These are phyloP conservation scores for Penicillium antarcticum DNA, from an alignment of 495 filamentous ascomycete species.

Conservation along the genomic window DNA sequence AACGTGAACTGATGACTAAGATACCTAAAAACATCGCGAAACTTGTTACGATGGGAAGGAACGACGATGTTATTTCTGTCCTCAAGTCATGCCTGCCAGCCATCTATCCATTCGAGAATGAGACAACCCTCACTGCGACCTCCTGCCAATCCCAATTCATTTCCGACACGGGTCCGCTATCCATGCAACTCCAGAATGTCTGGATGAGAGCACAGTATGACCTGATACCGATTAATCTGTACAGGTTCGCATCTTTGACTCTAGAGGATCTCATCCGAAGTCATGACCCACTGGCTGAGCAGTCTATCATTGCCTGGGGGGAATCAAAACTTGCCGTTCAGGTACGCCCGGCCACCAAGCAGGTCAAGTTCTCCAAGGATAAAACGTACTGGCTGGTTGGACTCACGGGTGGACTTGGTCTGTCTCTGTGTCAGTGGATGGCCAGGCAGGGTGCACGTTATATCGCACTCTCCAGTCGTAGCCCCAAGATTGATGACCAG, in stretches of 20 bases:
- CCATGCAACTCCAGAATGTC: slow-evolving; percentile 4
- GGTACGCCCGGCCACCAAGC: slow-evolving; percentile 12
- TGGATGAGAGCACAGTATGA: slow-evolving; percentile 7
- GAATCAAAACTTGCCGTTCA: slow-evolving; percentile 5
- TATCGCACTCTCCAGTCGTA: slow-evolving; percentile 56
- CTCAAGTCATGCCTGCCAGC: slow-evolving; percentile 7
- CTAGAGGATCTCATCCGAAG: slow-evolving; percentile 9
- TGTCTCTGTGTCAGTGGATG: slow-evolving; percentile 58
- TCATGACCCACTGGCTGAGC: not conserved
- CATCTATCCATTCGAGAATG: slow-evolving; percentile 11
- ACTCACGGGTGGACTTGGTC: slow-evolving; percentile 54
- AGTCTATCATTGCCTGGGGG: slow-evolving; percentile 15
- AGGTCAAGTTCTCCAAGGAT: slow-evolving; percentile 20
- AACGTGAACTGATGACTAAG: slow-evolving; percentile 9
- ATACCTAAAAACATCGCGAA: slow-evolving; percentile 11
- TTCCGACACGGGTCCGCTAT: not conserved
- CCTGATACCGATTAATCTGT: slow-evolving; percentile 4
- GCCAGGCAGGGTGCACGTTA: slow-evolving; percentile 49
- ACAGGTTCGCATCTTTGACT: slow-evolving; percentile 1
- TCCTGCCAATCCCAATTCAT: not conserved
- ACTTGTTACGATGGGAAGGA: slow-evolving; percentile 12
- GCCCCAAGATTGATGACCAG: slow-evolving; percentile 44
- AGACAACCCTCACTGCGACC: slow-evolving; percentile 6
- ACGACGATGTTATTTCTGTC: not conserved
- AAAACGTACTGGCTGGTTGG: slow-evolving; percentile 59